Conservation (phyloP, 2,329 filamentous ascomycete genomes). For the Capronia coronata region DNA sequence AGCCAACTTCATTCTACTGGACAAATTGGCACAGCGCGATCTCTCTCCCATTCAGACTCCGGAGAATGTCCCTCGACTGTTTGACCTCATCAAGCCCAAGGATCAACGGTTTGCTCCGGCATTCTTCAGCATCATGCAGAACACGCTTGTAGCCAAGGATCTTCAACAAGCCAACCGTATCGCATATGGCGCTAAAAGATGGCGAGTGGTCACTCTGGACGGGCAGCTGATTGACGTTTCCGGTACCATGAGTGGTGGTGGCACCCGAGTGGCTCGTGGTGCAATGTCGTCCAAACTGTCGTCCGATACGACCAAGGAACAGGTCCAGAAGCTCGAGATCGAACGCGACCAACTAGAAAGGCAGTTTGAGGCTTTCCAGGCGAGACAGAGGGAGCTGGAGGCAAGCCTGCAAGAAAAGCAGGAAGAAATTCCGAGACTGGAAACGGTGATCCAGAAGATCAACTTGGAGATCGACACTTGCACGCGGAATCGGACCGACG, state of each 20-base stretch:
- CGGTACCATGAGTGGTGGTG: constrained; percentile 97
- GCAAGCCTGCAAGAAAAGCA: constrained; percentile 63
- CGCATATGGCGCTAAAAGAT: constrained; percentile 85
- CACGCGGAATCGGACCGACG: constrained; percentile 74
- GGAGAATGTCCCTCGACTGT: constrained; percentile 83
- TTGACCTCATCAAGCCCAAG: constrained; percentile 86
- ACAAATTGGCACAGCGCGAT: constrained; percentile 74
- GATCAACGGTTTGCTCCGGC: constrained; percentile 80
- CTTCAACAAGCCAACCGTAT: constrained; percentile 95
- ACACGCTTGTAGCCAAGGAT: constrained; percentile 88
- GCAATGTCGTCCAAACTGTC: constrained; percentile 95
- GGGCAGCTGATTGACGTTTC: constrained; percentile 97
- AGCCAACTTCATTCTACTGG: constrained; percentile 93
- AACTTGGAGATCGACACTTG: constrained; percentile 81
- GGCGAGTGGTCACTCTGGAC: constrained; percentile 92
- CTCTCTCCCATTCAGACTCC: constrained; percentile 77
- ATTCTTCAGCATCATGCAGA: constrained; percentile 91
- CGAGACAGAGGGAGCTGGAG: constrained; percentile 75
- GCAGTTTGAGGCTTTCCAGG: constrained; percentile 76
- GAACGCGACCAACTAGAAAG: constrained; percentile 80
- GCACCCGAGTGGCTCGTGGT: constrained; percentile 79
- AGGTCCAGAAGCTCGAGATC: constrained; percentile 76
- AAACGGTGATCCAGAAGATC: constrained; percentile 88
- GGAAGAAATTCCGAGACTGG: constrained; percentile 72
- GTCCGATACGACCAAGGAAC: constrained; percentile 79